Conservation (phyloP, 2,329 filamentous ascomycete genomes). For the Talaromyces sp. region DNA sequence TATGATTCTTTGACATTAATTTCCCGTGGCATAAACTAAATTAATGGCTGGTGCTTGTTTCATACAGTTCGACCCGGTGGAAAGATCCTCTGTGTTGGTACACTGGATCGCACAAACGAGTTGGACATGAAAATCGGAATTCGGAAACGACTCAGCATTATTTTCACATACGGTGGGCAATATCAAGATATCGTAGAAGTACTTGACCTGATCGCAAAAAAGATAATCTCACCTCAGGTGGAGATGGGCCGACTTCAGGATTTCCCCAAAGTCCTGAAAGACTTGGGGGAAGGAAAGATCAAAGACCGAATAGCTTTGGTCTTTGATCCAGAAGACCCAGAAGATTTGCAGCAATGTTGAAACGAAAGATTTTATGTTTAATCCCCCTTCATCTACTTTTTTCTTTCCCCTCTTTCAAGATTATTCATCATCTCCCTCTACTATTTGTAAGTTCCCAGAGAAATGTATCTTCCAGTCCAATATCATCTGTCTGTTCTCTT, state of each 20-base stretch:
- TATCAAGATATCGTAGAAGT: conserved; percentile 37
- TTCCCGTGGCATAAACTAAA: too few species aligned
- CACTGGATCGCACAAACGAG: conserved; percentile 43
- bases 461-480: too few species aligned
- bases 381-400: neutral
- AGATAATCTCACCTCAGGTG: conserved; percentile 39
- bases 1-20: too few species aligned
- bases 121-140: conserved; percentile 51
- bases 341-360: too few species aligned
- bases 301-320: conserved; percentile 25
- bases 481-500: too few species aligned
- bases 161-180: conserved; percentile 51
- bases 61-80: conserved; percentile 38
- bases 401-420: neutral
- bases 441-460: too few species aligned
- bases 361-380: neutral
- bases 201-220: conserved; percentile 35
- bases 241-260: conserved; percentile 33
- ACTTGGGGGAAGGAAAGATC: conserved; percentile 40
- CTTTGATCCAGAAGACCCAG: neutral
- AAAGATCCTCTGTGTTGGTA: conserved; percentile 45
- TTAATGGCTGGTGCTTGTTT: neutral
- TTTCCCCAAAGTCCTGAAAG: conserved; percentile 38
- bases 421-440: too few species aligned
- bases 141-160: conserved; percentile 45